Evolutionary conservation across 768 basidiomycete genomes (phyloP).

Genomic region (Wakefieldia striispora): DNA sequence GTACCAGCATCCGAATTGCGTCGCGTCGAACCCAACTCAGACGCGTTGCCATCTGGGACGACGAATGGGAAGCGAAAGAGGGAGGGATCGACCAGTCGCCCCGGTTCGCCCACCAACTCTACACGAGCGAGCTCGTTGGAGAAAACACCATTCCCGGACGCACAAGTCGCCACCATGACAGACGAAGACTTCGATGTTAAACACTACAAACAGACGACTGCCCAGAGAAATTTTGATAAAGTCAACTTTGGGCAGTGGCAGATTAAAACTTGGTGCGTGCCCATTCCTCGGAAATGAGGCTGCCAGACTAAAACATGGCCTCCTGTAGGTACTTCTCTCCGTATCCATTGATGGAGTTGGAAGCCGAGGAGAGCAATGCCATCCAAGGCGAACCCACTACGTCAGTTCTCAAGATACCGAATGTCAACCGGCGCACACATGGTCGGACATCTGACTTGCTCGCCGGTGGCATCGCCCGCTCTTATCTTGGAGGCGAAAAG

Average conservation of each 20-base stretch:
- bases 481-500: slow-evolving; percentile 44
- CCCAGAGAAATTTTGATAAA: slow-evolving; percentile 81
- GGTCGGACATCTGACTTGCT: slow-evolving; percentile 74
- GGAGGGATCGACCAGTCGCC: slow-evolving; percentile 13
- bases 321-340: slow-evolving; percentile 85
- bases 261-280: slow-evolving; percentile 81
- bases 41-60: slow-evolving; percentile 15
- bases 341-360: slow-evolving; percentile 74
- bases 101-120: slow-evolving; percentile 18
- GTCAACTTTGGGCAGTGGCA: slow-evolving; percentile 84
- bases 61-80: slow-evolving; percentile 36
- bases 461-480: slow-evolving; percentile 57
- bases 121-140: slow-evolving; percentile 26
- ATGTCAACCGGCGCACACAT: slow-evolving; percentile 58
- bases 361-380: slow-evolving; percentile 48
- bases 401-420: slow-evolving; percentile 42
- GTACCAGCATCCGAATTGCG: slow-evolving; percentile 44
- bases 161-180: slow-evolving; percentile 39
- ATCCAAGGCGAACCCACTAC: slow-evolving; percentile 24
- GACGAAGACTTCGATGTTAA: slow-evolving; percentile 72
- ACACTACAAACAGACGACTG: slow-evolving; percentile 63
- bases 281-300: not conserved
- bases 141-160: slow-evolving; percentile 4
- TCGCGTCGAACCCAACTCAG: slow-evolving; percentile 25
- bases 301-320: not conserved